Evolutionary conservation across 345 rosid species (phyloP).

Genomic region (Toxicodendron radicans): DNA sequence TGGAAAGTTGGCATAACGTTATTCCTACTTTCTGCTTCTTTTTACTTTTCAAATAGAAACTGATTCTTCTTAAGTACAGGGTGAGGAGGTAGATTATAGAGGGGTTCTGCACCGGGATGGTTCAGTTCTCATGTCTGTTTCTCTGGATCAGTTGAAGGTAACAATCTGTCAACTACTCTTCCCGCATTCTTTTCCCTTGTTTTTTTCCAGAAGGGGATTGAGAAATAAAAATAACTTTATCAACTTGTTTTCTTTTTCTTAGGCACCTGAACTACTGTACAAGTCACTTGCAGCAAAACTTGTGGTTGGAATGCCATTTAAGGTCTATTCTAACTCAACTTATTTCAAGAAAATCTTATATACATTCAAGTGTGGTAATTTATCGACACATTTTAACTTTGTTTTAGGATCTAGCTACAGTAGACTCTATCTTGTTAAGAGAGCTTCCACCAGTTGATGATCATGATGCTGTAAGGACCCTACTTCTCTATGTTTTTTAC

Average conservation of each 20-base stretch:
- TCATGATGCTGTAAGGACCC: constrained; percentile 69
- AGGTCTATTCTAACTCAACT: constrained; percentile 49
- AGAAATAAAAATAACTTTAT: constrained; percentile 8
- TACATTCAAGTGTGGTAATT: constrained; percentile 1
- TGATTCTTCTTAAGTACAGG: constrained; percentile 44
- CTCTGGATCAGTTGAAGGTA: constrained; percentile 84
- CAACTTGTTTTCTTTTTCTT: constrained; percentile 18
- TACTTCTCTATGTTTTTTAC: constrained; percentile 12
- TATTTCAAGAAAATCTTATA: constrained; percentile 10
- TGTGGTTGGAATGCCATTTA: constrained; percentile 93
- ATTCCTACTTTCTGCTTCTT: neutral
- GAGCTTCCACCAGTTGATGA: constrained; percentile 90
- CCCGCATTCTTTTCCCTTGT: neutral
- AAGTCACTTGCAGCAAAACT: constrained; percentile 92
- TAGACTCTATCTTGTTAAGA: constrained; percentile 81
- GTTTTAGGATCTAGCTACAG: constrained; percentile 88
- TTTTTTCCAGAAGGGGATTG: neutral
- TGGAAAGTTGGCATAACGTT: neutral
- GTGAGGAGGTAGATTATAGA: constrained; percentile 94
- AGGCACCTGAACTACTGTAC: constrained; percentile 90
- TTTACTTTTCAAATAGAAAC: constrained; percentile 12
- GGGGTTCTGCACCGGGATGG: constrained; percentile 97
- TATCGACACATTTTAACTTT: constrained; percentile 23
- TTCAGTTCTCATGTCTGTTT: constrained; percentile 85
- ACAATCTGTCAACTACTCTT: constrained; percentile 3